Percentiles rank a stretch among this genome's conserved stretches.
Evolutionary conservation across 306 rosid genomes (phyloP).

Genomic region (Sophora flavescens): DNA sequence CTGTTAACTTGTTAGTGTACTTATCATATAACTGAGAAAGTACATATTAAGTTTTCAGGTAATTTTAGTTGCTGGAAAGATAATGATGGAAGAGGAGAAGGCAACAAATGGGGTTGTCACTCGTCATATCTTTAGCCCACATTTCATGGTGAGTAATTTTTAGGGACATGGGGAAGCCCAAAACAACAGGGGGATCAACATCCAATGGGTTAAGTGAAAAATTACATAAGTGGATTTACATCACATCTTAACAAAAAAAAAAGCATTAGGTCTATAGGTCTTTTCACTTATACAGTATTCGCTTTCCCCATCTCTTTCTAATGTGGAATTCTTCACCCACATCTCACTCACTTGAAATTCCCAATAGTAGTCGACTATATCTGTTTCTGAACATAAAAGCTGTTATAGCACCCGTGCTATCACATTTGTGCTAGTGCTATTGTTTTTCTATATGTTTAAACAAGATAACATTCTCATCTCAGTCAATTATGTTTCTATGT

Average conservation of each 20-base stretch:
- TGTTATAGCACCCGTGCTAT: conserved; percentile 17
- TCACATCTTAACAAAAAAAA: too few relatives aligned
- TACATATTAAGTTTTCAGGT: conserved; percentile 38
- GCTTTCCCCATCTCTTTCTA: not conserved
- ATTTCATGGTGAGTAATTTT: conserved; percentile 28
- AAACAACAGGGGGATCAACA: not conserved
- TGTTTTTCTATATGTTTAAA: conserved; percentile 9
- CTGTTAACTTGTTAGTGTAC: not conserved
- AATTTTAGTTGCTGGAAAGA: conserved; percentile 40
- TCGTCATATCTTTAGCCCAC: conserved; percentile 41
- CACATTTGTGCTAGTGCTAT: not conserved
- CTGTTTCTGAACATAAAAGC: not conserved
- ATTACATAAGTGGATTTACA: not conserved
- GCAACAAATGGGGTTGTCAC: conserved; percentile 32
- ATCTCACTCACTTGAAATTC: not conserved
- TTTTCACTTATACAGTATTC: not conserved
- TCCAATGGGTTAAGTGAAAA: not conserved
- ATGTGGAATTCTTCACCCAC: not conserved
- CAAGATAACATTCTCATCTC: conserved; percentile 19
- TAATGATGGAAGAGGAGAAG: conserved; percentile 45
- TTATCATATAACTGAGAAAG: not conserved
- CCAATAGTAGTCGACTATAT: conserved; percentile 1
- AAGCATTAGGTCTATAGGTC: not conserved
- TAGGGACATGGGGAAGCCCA: not conserved
- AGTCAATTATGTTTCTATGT: conserved; percentile 21